phyloP scores from a whole-genome alignment of 1,139 yeast species.

The Taphrina pruni region DNA sequence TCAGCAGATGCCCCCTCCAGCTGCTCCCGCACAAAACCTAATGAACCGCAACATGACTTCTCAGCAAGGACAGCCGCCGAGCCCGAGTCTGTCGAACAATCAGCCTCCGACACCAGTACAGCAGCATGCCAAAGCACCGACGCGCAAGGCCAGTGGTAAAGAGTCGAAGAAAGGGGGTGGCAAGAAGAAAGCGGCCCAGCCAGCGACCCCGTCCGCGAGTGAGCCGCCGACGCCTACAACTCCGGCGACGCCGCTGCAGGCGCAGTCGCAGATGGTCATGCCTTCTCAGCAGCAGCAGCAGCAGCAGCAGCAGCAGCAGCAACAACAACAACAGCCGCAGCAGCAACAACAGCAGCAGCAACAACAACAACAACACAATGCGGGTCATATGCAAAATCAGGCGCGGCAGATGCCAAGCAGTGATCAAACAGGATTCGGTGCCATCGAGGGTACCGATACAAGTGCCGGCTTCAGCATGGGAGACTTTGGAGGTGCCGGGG shows the following conservation, averaged over 20 bases:
- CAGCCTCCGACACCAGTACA: constrained; percentile 58
- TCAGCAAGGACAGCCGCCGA: constrained; percentile 48
- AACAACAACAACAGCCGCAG: constrained; percentile 41
- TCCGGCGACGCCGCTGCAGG: constrained; percentile 52
- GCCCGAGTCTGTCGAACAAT: constrained; percentile 51
- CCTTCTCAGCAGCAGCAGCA: constrained; percentile 23
- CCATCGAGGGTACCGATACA: constrained; percentile 26
- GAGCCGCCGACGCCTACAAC: constrained; percentile 55
- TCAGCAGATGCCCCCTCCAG: constrained; percentile 48
- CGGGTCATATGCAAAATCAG: constrained; percentile 34
- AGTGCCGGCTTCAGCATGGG: constrained; percentile 26
- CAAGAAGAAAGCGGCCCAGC: constrained; percentile 45
- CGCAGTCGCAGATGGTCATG: constrained; percentile 41
- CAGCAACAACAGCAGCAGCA: constrained; percentile 40
- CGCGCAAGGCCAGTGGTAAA: constrained; percentile 53
- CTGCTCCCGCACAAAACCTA: constrained; percentile 43
- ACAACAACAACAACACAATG: constrained; percentile 43
- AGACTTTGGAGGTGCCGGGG: constrained; percentile 27
- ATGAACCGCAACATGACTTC: constrained; percentile 43
- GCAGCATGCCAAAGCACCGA: constrained; percentile 55
- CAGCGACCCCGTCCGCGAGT: constrained; percentile 49
- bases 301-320: constrained; percentile 37
- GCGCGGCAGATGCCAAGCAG: not conserved
- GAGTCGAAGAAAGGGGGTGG: constrained; percentile 48
- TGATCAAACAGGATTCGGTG: constrained; percentile 21